These are phyloP conservation scores for Wickerhamomyces alni DNA, from an alignment of 805 yeast species.

Conservation along the genomic window DNA sequence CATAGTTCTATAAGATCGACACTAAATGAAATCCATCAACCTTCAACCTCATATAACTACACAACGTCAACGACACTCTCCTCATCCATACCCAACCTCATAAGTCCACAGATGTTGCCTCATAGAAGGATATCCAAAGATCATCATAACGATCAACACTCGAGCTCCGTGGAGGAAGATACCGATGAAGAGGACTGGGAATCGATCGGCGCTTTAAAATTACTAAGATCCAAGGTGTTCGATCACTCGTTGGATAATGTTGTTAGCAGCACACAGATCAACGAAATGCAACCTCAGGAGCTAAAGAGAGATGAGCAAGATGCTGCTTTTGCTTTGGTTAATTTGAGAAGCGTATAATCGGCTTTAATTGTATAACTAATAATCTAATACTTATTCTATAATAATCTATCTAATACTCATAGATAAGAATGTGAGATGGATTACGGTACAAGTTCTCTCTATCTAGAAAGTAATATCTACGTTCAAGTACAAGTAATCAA, in stretches of 20 bases:
- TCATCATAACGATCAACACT: conserved; percentile 26
- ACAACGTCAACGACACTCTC: conserved; percentile 24
- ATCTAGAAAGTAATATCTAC: no score
- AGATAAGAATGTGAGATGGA: no score
- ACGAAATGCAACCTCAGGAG: conserved; percentile 3
- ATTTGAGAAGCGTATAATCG: conserved; percentile 30
- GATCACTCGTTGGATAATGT: not conserved
- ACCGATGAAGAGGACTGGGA: conserved; percentile 99
- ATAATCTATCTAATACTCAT: no score
- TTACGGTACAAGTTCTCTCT: not conserved
- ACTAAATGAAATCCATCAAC: conserved; percentile 27
- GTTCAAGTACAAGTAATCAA: no score
- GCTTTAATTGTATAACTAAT: not conserved
- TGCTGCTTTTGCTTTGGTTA: conserved; percentile 64
- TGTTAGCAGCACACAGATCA: not conserved
- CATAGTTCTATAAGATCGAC: conserved; percentile 33
- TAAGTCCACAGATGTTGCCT: not conserved
- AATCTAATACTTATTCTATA: no score
- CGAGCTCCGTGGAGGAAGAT: conserved; percentile 34
- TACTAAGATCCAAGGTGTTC: conserved; percentile 31
- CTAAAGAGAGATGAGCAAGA: conserved; percentile 35
- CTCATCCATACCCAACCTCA: conserved; percentile 2
- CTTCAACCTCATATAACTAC: not conserved
- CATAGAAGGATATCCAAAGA: conserved; percentile 26
- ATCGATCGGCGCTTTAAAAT: conserved; percentile 71